phyloP scores from a whole-genome alignment of 2,329 filamentous ascomycete genomes.

The Huntiella abstrusa region DNA sequence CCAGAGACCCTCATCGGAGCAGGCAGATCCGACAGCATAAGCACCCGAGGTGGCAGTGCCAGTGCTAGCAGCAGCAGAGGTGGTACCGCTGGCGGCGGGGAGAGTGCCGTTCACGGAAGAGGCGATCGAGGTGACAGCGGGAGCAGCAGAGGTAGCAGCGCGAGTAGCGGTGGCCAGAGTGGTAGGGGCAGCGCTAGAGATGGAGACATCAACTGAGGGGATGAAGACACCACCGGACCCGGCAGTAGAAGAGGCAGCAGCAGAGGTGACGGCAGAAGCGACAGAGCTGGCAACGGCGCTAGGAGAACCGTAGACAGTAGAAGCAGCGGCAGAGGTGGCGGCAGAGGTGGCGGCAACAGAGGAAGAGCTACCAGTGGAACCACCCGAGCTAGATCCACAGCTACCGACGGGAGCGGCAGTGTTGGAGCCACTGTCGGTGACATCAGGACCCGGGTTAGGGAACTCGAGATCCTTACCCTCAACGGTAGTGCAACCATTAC shows the following conservation, averaged over 20 bases:
- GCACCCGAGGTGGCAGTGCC: slow-evolving; percentile 14
- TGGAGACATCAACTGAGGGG: slow-evolving; percentile 13
- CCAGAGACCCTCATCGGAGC: slow-evolving; percentile 36
- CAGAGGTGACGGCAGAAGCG: slow-evolving; percentile 13
- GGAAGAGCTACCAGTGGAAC: slow-evolving; percentile 11
- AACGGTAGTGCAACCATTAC: slow-evolving; percentile 36
- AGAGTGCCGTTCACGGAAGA: slow-evolving; percentile 6
- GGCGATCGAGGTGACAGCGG: slow-evolving; percentile 23
- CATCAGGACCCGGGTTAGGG: slow-evolving; percentile 43
- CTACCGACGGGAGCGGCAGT: slow-evolving; percentile 21
- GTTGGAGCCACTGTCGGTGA: slow-evolving; percentile 21
- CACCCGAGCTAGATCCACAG: slow-evolving; percentile 18
- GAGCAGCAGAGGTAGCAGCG: background rate
- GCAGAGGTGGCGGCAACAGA: slow-evolving; percentile 8
- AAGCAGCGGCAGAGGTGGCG: slow-evolving; percentile 1
- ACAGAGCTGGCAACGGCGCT: slow-evolving; percentile 12
- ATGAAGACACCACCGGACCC: slow-evolving; percentile 25
- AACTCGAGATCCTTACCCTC: slow-evolving; percentile 42
- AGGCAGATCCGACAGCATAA: slow-evolving; percentile 23
- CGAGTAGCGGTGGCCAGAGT: slow-evolving; percentile 15
- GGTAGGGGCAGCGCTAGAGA: slow-evolving; percentile 11
- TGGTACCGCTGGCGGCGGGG: slow-evolving; percentile 15
- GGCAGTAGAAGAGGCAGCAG: slow-evolving; percentile 14
- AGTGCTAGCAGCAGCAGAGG: slow-evolving; percentile 14
- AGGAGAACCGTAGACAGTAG: slow-evolving; percentile 15